A percentile compares a stretch with the other conserved stretches of the same genome.
phyloP scores from a whole-genome alignment of 1,284 basidiomycete species.

The Erythrobasidium hasegawianum region DNA sequence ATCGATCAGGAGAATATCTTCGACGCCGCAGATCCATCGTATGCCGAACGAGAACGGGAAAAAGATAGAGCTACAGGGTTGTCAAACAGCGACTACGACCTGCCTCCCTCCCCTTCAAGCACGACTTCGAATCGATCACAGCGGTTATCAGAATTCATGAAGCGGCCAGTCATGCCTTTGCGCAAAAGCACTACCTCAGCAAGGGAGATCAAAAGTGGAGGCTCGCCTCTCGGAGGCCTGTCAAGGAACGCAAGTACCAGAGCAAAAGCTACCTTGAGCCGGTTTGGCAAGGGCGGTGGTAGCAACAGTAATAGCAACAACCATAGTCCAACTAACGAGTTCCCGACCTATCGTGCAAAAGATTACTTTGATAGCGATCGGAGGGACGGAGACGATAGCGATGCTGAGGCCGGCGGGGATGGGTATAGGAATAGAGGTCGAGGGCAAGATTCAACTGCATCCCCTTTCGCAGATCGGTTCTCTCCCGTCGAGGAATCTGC shows the following conservation, averaged over 20 bases:
- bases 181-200: constrained; percentile 22
- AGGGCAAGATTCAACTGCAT: background rate
- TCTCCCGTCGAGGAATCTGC: background rate
- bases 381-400: too few relatives aligned
- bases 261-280: background rate
- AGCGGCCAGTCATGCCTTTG: constrained; percentile 18
- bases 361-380: too few relatives aligned
- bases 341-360: too few relatives aligned
- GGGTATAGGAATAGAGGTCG: too few relatives aligned
- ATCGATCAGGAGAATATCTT: background rate
- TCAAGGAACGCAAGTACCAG: background rate
- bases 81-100: constrained; percentile 3
- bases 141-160: constrained; percentile 30
- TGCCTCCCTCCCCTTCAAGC: background rate
- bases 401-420: background rate
- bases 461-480: background rate
- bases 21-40: background rate
- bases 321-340: too few relatives aligned
- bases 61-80: background rate
- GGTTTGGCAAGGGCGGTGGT: background rate
- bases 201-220: background rate
- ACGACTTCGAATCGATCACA: background rate
- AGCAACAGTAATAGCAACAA: background rate
- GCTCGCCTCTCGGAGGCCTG: background rate
- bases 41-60: background rate